These are phyloP conservation scores for Malassezia japonica DNA, from an alignment of 1,284 basidiomycete species.

Conservation along the genomic window DNA sequence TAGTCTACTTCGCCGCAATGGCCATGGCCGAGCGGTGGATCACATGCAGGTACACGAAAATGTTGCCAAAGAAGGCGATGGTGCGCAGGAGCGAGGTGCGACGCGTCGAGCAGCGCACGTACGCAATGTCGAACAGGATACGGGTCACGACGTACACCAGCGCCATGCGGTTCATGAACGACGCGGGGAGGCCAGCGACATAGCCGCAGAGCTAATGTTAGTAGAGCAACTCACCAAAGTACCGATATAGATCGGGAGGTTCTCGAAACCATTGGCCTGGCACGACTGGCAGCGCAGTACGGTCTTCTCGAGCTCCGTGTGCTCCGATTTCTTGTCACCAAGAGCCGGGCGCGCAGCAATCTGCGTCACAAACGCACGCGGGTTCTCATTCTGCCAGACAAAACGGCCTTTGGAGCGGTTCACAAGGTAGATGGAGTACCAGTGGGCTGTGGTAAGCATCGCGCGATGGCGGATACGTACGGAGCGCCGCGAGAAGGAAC, in stretches of 20 bases:
- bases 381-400: not conserved
- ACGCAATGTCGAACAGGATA: not conserved
- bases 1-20: not conserved
- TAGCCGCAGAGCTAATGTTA: not conserved
- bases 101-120: not conserved
- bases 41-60: not conserved
- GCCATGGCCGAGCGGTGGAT: not conserved
- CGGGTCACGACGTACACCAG: not conserved
- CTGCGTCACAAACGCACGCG: slow-evolving; percentile 1
- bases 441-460: not conserved
- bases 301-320: not conserved
- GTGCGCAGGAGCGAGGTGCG: not conserved
- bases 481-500: not conserved
- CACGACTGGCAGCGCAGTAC: slow-evolving; percentile 2
- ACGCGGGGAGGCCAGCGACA: not conserved
- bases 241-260: not conserved
- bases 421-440: not conserved
- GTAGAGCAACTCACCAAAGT: not conserved
- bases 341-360: not conserved
- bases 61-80: not conserved
- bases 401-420: not conserved
- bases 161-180: not conserved
- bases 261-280: slow-evolving; percentile 5
- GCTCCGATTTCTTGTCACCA: not conserved
- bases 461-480: not conserved